These are phyloP conservation scores for Rubroshorea leprosula DNA, from an alignment of 345 rosid species.

Conservation along the genomic window DNA sequence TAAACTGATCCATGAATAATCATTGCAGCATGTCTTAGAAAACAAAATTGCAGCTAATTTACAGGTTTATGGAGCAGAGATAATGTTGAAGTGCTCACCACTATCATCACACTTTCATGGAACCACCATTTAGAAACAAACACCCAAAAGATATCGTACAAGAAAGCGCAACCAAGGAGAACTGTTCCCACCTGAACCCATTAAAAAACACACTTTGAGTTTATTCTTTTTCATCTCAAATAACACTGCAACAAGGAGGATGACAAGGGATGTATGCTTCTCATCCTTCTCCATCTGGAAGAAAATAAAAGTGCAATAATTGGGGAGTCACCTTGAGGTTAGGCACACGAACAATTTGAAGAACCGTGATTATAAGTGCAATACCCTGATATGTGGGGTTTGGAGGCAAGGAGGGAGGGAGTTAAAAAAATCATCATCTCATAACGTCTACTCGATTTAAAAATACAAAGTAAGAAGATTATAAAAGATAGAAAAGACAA, in stretches of 20 bases:
- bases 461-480: not conserved
- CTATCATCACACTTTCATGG: slow-evolving; percentile 99
- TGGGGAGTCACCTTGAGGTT: slow-evolving; percentile 73
- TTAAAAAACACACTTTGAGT: slow-evolving; percentile 11
- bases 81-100: slow-evolving; percentile 46
- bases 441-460: not conserved
- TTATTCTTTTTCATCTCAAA: not conserved
- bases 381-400: slow-evolving; percentile 56
- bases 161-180: slow-evolving; percentile 89
- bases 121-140: slow-evolving; percentile 94
- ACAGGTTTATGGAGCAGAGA: not conserved
- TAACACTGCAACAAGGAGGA: not conserved
- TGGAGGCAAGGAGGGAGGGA: not conserved
- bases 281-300: no score
- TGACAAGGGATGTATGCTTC: no score
- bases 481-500: not conserved
- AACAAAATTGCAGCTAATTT: not conserved
- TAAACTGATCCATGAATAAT: no score
- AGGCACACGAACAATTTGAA: slow-evolving; percentile 87
- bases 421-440: not conserved
- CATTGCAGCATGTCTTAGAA: not conserved
- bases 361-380: slow-evolving; percentile 89
- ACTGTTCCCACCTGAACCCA: slow-evolving; percentile 83
- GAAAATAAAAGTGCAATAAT: not conserved
- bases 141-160: slow-evolving; percentile 99